These are phyloP conservation scores for Morella rubra DNA, from an alignment of 306 rosid species.

Conservation along the genomic window DNA sequence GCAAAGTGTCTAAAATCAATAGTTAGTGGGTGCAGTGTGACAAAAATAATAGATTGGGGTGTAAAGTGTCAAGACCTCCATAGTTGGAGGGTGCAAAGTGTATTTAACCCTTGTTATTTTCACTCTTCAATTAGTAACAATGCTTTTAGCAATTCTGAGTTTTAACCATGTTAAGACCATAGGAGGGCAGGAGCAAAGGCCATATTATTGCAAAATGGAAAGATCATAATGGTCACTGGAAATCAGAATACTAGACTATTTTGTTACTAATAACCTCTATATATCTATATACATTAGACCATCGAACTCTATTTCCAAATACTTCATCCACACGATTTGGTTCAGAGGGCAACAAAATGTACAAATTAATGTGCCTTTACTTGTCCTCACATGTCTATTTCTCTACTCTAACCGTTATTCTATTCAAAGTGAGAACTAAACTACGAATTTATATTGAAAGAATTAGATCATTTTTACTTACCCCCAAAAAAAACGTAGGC, in stretches of 20 bases:
- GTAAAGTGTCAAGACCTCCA: no score
- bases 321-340: not conserved
- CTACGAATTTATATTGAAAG: no score
- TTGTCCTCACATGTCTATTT: not conserved
- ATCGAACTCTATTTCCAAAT: not conserved
- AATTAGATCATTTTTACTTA: no score
- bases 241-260: not conserved
- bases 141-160: not conserved
- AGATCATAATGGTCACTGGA: not conserved
- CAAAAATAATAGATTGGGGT: no score
- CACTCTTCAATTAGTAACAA: not conserved
- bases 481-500: not conserved
- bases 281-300: not conserved
- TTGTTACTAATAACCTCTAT: no score
- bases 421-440: not conserved
- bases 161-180: no score
- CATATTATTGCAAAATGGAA: not conserved
- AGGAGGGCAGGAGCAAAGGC: not conserved
- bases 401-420: conserved; percentile 1
- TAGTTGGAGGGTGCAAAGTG: no score
- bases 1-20: no score
- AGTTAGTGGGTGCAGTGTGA: no score
- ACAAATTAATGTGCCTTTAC: not conserved
- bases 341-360: not conserved
- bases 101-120: no score